These are phyloP conservation scores for Penicillium sp. DNA, from an alignment of 2,329 filamentous ascomycete genomes.

Conservation along the genomic window DNA sequence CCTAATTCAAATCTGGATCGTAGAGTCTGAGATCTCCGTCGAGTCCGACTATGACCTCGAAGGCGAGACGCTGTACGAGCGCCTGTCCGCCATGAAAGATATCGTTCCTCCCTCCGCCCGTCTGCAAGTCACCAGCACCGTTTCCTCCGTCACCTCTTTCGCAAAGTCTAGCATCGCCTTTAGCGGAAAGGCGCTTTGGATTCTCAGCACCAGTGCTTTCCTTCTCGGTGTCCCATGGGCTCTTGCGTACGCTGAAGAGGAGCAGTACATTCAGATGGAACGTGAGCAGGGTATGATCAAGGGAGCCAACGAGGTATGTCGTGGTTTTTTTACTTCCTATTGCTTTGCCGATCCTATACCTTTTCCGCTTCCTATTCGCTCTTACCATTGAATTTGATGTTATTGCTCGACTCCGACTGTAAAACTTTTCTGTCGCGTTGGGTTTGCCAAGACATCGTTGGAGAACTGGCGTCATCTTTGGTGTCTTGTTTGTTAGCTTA, in stretches of 20 bases:
- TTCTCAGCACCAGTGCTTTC: slow-evolving; percentile 86
- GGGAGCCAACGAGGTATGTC: slow-evolving; percentile 76
- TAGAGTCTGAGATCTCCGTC: slow-evolving; percentile 83
- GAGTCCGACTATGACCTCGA: slow-evolving; percentile 70
- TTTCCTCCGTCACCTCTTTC: slow-evolving; percentile 51
- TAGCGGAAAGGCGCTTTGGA: slow-evolving; percentile 86
- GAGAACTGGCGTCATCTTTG: not conserved
- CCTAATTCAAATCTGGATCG: slow-evolving; percentile 18
- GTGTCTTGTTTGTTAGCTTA: not conserved
- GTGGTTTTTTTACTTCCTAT: not conserved
- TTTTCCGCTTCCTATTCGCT: not conserved
- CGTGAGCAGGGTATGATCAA: slow-evolving; percentile 96
- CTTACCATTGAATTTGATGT: not conserved
- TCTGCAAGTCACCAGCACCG: slow-evolving; percentile 67
- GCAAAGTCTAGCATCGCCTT: slow-evolving; percentile 59
- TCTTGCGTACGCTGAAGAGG: slow-evolving; percentile 91
- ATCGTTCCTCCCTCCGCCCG: slow-evolving; percentile 76
- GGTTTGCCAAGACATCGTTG: slow-evolving; percentile 9
- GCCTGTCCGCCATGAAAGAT: slow-evolving; percentile 73
- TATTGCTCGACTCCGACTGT: not conserved
- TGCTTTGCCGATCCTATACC: not conserved
- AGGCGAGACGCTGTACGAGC: slow-evolving; percentile 67
- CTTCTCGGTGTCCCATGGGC: slow-evolving; percentile 92
- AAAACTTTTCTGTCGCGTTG: slow-evolving; percentile 19
- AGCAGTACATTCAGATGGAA: slow-evolving; percentile 97